phyloP scores from a whole-genome alignment of 1,284 basidiomycete species.

The Ustilago trichophora region DNA sequence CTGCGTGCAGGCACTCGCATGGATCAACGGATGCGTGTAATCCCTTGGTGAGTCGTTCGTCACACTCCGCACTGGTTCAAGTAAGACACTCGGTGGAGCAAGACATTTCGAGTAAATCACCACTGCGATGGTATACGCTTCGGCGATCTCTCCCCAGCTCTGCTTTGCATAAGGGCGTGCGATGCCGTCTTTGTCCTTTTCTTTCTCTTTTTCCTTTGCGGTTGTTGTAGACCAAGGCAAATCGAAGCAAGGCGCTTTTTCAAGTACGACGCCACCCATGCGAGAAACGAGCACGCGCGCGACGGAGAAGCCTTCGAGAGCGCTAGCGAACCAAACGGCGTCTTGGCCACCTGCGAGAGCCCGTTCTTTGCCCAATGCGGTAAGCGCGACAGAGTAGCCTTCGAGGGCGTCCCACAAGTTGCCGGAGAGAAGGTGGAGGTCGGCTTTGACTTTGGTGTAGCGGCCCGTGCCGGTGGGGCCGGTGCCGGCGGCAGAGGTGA shows the following conservation, averaged over 20 bases:
- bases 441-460: constrained; percentile 57
- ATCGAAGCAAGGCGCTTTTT: constrained; percentile 56
- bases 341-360: constrained; percentile 65
- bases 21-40: constrained; percentile 64
- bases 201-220: constrained; percentile 52
- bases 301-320: constrained; percentile 64
- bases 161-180: constrained; percentile 39
- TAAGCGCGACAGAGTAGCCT: constrained; percentile 52
- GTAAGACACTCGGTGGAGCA: constrained; percentile 57
- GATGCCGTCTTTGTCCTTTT: constrained; percentile 52
- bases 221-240: constrained; percentile 32
- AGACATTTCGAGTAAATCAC: constrained; percentile 63
- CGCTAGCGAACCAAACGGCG: constrained; percentile 64
- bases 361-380: constrained; percentile 51
- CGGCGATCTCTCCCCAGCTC: constrained; percentile 61
- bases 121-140: constrained; percentile 62
- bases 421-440: constrained; percentile 56
- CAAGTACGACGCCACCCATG: constrained; percentile 58
- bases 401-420: constrained; percentile 62
- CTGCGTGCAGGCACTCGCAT: constrained; percentile 59
- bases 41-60: constrained; percentile 62
- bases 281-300: constrained; percentile 54
- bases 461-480: constrained; percentile 55
- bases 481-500: constrained; percentile 16
- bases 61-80: constrained; percentile 52